Evolutionary conservation across 192 early-diverging fungal genomes (phyloP).

Genomic region (Coemansia sp.): DNA sequence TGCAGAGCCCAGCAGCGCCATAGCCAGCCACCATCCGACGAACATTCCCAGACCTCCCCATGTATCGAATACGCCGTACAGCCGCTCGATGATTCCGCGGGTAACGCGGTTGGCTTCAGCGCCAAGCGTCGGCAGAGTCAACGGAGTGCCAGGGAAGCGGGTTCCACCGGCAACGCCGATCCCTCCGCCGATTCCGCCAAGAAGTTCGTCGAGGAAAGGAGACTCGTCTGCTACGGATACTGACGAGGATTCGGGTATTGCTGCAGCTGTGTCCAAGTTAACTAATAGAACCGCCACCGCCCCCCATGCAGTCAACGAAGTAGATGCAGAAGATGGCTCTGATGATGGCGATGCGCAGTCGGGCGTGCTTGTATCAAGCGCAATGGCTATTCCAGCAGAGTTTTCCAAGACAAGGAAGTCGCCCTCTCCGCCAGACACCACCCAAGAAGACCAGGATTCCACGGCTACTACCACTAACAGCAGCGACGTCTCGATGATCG

Average conservation of each 20-base stretch:
- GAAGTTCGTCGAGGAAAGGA: background rate
- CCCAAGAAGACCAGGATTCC: too few relatives aligned
- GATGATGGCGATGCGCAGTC: background rate
- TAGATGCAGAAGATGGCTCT: background rate
- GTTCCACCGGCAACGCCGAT: background rate
- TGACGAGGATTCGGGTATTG: constrained; percentile 43
- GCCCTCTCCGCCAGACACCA: too few relatives aligned
- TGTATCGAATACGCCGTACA: background rate
- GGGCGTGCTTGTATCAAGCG: background rate
- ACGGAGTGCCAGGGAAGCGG: too few relatives aligned
- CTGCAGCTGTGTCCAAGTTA: constrained; percentile 23
- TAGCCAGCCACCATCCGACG: background rate
- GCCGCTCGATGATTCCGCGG: background rate
- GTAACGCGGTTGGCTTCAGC: background rate
- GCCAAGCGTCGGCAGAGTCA: background rate
- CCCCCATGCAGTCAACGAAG: background rate
- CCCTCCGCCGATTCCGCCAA: background rate
- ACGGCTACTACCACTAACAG: background rate
- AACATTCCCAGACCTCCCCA: background rate
- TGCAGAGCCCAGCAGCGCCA: background rate
- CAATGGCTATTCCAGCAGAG: background rate
- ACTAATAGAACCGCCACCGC: background rate
- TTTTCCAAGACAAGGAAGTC: too few relatives aligned
- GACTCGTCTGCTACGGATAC: constrained; percentile 17
- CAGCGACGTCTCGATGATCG: background rate